Conservation (phyloP, 2,329 filamentous ascomycete species). For the Fonsecaea multimorphosa region DNA sequence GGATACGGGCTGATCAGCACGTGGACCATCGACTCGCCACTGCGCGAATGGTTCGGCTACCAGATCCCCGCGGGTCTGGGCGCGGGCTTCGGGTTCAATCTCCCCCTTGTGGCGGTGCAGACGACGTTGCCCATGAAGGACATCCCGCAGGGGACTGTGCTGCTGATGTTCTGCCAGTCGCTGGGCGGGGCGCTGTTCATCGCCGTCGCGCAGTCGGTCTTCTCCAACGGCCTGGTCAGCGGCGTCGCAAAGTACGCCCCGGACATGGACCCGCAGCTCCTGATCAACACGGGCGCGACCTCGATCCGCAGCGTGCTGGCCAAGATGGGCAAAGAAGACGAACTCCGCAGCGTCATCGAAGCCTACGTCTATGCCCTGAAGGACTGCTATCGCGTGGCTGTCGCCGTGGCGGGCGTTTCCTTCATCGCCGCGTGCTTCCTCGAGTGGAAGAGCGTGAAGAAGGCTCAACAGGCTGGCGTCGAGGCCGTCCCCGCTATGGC, state of each 20-base stretch:
- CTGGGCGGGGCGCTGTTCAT: constrained; percentile 71
- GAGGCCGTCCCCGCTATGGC: constrained; percentile 22
- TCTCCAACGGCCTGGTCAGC: constrained; percentile 67
- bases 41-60: constrained; percentile 42
- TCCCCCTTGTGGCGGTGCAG: constrained; percentile 43
- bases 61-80: constrained; percentile 43
- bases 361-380: constrained; percentile 43
- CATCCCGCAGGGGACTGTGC: constrained; percentile 41
- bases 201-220: constrained; percentile 69
- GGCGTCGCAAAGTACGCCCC: constrained; percentile 55
- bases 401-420: constrained; percentile 32
- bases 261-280: constrained; percentile 44
- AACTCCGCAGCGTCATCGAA: constrained; percentile 38
- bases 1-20: constrained; percentile 36
- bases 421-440: constrained; percentile 29
- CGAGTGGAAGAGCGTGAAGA: constrained; percentile 39
- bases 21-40: constrained; percentile 38
- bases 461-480: constrained; percentile 3
- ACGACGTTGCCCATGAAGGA: constrained; percentile 38
- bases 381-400: constrained; percentile 30
- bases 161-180: constrained; percentile 65
- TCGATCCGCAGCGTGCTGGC: constrained; percentile 48
- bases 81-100: constrained; percentile 40
- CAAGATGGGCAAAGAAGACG: constrained; percentile 41
- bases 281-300: constrained; percentile 52